Conservation (phyloP, 1,284 basidiomycete species). For the Puccinia polysora region DNA sequence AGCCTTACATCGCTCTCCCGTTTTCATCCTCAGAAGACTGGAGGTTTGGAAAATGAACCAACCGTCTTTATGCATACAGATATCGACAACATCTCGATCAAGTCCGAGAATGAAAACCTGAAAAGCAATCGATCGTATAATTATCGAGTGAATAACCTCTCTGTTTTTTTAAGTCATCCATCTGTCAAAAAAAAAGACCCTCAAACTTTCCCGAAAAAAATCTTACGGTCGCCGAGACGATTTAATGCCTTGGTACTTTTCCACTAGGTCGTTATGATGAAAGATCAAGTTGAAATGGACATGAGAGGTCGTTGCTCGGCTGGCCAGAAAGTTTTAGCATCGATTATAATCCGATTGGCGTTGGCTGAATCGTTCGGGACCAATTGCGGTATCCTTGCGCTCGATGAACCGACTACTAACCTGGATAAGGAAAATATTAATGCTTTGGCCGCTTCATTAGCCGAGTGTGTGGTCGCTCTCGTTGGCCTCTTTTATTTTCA, state of each 20-base stretch:
- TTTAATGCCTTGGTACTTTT: not conserved
- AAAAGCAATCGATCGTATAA: conserved; percentile 87
- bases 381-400: conserved; percentile 92
- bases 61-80: conserved; percentile 64
- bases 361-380: conserved; percentile 95
- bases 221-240: conserved; percentile 48
- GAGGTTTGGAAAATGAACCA: not conserved
- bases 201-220: conserved; percentile 11
- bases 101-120: conserved; percentile 80
- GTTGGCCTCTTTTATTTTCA: conserved; percentile 46
- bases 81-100: conserved; percentile 94
- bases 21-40: not conserved
- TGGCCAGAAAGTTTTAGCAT: conserved; percentile 97
- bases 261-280: conserved; percentile 86
- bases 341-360: conserved; percentile 98
- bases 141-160: conserved; percentile 68
- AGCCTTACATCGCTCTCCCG: conserved; percentile 45
- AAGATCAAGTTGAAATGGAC: conserved; percentile 98
- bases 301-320: conserved; percentile 98
- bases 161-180: not conserved
- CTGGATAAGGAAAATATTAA: conserved; percentile 95
- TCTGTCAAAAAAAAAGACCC: not conserved
- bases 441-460: conserved; percentile 80
- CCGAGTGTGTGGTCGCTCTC: conserved; percentile 60
- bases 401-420: conserved; percentile 98